These are phyloP conservation scores for Chloris gayana DNA, from an alignment of 176 grass and related monocot genomes.

Conservation along the genomic window DNA sequence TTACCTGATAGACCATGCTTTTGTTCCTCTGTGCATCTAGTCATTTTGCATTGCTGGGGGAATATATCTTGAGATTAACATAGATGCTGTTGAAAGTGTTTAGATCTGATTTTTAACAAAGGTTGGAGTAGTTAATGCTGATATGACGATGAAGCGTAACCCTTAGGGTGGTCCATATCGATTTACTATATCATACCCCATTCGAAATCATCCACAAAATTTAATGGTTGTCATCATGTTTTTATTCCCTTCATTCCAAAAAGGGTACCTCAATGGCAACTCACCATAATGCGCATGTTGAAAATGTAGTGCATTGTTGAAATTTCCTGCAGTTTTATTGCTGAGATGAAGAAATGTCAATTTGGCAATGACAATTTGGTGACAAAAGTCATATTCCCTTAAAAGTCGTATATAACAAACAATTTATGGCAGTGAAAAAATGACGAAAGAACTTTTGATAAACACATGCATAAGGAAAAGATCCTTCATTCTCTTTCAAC, in stretches of 20 bases:
- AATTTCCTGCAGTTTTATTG: constrained; percentile 11
- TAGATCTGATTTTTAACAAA: background rate
- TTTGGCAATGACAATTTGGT: background rate
- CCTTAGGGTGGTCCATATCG: background rate
- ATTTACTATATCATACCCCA: constrained; percentile 1
- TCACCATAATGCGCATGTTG: constrained; percentile 13
- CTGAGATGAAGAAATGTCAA: background rate
- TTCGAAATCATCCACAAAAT: background rate
- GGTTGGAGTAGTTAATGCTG: too few species aligned
- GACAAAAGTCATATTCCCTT: background rate
- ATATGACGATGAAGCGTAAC: too few species aligned
- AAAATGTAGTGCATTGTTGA: background rate
- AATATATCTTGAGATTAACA: constrained; percentile 14
- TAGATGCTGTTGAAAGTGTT: background rate
- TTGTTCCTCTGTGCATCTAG: too few species aligned
- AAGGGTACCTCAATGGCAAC: background rate
- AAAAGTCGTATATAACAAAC: background rate
- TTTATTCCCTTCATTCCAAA: background rate
- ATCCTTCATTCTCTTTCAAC: background rate
- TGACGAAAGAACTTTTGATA: background rate
- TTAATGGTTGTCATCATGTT: background rate
- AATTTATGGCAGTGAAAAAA: background rate
- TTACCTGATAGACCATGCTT: too few species aligned
- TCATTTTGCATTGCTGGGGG: too few species aligned
- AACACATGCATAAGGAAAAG: background rate